These are phyloP conservation scores for Rhizopogon vinicolor DNA, from an alignment of 768 basidiomycete species.

Conservation along the genomic window DNA sequence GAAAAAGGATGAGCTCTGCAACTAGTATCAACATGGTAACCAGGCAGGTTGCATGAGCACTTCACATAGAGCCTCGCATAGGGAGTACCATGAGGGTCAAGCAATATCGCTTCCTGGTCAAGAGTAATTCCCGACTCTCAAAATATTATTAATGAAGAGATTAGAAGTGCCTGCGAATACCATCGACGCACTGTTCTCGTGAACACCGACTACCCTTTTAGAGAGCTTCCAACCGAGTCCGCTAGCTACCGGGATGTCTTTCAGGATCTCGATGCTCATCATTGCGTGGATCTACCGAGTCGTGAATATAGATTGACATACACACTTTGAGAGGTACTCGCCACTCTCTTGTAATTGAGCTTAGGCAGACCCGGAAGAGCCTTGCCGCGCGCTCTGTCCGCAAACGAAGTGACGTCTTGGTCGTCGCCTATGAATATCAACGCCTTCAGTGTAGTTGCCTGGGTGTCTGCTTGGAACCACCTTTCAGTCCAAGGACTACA, in stretches of 20 bases:
- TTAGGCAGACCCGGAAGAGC: slow-evolving; percentile 64
- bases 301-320: not conserved
- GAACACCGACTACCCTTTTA: slow-evolving; percentile 60
- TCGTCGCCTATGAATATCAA: slow-evolving; percentile 36
- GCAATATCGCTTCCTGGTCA: slow-evolving; percentile 56
- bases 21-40: not conserved
- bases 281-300: slow-evolving; percentile 63
- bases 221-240: slow-evolving; percentile 78
- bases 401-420: slow-evolving; percentile 69
- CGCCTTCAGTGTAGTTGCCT: not conserved
- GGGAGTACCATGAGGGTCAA: slow-evolving; percentile 54
- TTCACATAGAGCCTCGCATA: slow-evolving; percentile 61
- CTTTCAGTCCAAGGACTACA: slow-evolving; percentile 72
- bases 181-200: slow-evolving; percentile 70
- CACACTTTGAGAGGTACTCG: slow-evolving; percentile 27
- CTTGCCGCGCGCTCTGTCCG: slow-evolving; percentile 33
- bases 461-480: slow-evolving; percentile 19
- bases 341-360: slow-evolving; percentile 51
- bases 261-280: slow-evolving; percentile 76
- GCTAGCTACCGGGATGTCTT: slow-evolving; percentile 69
- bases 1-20: slow-evolving; percentile 61
- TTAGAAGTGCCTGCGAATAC: not conserved
- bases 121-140: slow-evolving; percentile 74
- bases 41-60: slow-evolving; percentile 6
- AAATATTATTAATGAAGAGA: not conserved